Evolutionary conservation across 2,329 filamentous ascomycete species (phyloP).

Genomic region (Neonectria sp.): DNA sequence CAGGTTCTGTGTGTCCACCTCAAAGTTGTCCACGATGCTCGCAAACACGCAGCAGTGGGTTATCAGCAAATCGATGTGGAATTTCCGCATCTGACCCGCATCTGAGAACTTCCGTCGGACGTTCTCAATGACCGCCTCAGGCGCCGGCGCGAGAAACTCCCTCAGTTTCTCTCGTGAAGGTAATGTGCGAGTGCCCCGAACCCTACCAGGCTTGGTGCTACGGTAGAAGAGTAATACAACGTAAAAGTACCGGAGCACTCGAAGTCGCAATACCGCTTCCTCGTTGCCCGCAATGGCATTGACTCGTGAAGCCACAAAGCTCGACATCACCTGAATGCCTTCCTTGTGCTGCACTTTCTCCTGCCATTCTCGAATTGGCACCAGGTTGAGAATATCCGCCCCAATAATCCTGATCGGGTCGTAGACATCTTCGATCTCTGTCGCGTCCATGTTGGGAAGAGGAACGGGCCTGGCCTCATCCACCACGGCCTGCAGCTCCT

Average conservation of each 20-base stretch:
- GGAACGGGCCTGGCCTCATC: conserved; percentile 82
- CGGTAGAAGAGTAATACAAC: conserved; percentile 70
- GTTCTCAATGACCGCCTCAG: conserved; percentile 74
- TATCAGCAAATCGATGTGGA: conserved; percentile 79
- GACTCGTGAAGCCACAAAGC: conserved; percentile 77
- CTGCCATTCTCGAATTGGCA: conserved; percentile 83
- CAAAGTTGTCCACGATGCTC: conserved; percentile 80
- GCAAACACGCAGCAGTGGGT: conserved; percentile 82
- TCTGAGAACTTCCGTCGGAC: conserved; percentile 80
- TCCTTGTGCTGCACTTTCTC: conserved; percentile 73
- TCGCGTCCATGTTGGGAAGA: conserved; percentile 76
- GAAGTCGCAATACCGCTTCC: conserved; percentile 67
- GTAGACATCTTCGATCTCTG: conserved; percentile 81
- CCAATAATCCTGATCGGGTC: conserved; percentile 77
- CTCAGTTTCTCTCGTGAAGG: conserved; percentile 75
- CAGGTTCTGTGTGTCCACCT: conserved; percentile 79
- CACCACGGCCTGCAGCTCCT: conserved; percentile 75
- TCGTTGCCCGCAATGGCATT: conserved; percentile 68
- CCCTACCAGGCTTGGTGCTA: conserved; percentile 61
- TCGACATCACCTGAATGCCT: conserved; percentile 70
- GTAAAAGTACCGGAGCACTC: conserved; percentile 72
- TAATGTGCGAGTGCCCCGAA: conserved; percentile 65
- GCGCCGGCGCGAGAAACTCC: conserved; percentile 69
- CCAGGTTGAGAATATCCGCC: conserved; percentile 74
- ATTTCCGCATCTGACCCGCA: conserved; percentile 76